These are phyloP conservation scores for Plasmodium blacklocki DNA, from an alignment of 169 alveolate genomes.

Conservation along the genomic window DNA sequence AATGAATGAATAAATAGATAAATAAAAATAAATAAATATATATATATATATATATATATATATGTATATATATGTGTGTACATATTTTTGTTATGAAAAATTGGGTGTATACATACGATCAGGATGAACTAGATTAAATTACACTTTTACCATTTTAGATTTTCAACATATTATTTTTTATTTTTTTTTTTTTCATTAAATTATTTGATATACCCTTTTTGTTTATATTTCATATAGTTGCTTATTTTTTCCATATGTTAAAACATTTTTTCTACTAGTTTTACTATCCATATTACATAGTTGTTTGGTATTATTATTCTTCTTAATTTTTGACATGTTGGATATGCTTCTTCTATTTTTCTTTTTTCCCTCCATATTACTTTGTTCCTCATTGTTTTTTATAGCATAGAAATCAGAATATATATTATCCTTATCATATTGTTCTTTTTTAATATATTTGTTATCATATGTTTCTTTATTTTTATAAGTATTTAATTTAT, in stretches of 20 bases:
- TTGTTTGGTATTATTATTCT: neutral
- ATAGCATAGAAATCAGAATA: neutral
- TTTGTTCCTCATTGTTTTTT: neutral
- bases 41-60: no score
- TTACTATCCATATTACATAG: neutral
- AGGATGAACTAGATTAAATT: no score
- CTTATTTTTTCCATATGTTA: neutral
- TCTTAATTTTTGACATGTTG: neutral
- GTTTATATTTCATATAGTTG: neutral
- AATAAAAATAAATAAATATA: no score
- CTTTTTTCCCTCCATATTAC: neutral
- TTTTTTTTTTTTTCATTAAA: no score
- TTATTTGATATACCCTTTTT: no score
- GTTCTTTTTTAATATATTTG: neutral
- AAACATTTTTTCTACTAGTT: neutral
- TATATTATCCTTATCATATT: neutral
- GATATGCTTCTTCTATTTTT: slow-evolving; percentile 5
- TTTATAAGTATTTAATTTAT: neutral
- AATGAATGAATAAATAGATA: no score
- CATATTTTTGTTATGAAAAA: no score
- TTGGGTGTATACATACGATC: no score
- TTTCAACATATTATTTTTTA: no score
- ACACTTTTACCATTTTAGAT: no score
- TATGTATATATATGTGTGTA: no score
- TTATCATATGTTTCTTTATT: neutral